Base-by-base conservation (phyloP, 257 asterid genomes). In the Solanum bulbocastanum region DNA sequence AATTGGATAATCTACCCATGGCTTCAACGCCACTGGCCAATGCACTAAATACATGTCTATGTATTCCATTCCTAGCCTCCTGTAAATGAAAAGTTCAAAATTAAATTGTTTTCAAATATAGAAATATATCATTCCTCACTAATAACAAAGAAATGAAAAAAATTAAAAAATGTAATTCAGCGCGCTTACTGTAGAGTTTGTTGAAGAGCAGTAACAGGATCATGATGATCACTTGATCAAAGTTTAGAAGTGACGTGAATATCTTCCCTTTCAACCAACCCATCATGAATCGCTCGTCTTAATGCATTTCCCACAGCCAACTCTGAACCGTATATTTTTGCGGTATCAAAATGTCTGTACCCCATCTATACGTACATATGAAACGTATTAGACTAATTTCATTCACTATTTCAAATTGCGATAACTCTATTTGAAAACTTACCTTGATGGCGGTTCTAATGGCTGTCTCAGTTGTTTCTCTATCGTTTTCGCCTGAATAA, bases 31-130 rank as follows among this genome's bases (percentile, higher is more conserved):
- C 91, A 96, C 94, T 3, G 99, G 99, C 99, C 99, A 96, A 75
- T 96, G 99, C 86, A 96, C 98, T 90, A 96, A 87, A 82, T 93
- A 96, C 94, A 95, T 87, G 93, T 96, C 99, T 20, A 96, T 25
- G 83, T 96, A 94, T 33, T 96, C 96, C 96, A 95, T 89, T 44
- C 95, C 96, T 9, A 96, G 90, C 5, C 85, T 92, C 95, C 99
- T 96, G 66, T 72, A 3, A 58, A 58, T 0, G 1, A 1, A 20
- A 58, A 58, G 25, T 58, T 58, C 49, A 18, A 27, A 30, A 65
- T 30, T 27, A 68, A 27, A 27, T 68, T 68, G 13, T 68, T 68
- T 56, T 18, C 0, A 62, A 10, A n/a, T 62, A n/a, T 4, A 27
- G 0, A 82, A 82, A 10, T 52, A 2, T 49, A 0, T 58, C 23